Percentiles rank a stretch among this genome's conserved stretches.
These are phyloP conservation scores for Dendrobium chrysotoxum DNA, from an alignment of 106 monocot species.

Conservation along the genomic window DNA sequence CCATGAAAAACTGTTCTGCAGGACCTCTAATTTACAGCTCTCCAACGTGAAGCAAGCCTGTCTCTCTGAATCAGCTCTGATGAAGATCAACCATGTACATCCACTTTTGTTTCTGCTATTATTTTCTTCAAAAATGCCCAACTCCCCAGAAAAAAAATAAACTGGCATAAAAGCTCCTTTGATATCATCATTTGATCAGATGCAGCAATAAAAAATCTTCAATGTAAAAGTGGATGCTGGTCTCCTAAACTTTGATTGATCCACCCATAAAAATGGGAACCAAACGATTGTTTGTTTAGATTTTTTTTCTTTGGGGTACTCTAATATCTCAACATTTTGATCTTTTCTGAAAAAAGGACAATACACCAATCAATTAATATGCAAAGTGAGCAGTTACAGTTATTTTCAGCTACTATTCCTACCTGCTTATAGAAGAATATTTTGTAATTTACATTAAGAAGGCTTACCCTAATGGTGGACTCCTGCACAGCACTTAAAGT, in stretches of 20 bases:
- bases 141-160: background rate
- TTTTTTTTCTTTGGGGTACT: background rate
- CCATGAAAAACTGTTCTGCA: no score
- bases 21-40: background rate
- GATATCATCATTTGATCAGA: background rate
- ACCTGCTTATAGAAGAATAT: background rate
- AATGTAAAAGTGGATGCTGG: no score
- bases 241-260: background rate
- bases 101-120: background rate
- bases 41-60: background rate
- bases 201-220: background rate
- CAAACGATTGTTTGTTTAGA: background rate
- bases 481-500: conserved; percentile 47
- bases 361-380: background rate
- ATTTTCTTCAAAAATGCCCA: background rate
- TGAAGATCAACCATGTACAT: conserved; percentile 7
- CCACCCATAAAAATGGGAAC: background rate
- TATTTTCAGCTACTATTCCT: background rate
- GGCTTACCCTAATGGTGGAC: conserved; percentile 31
- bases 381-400: background rate
- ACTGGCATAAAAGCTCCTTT: background rate
- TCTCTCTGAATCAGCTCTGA: background rate
- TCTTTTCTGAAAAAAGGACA: conserved; percentile 12
- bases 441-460: background rate
- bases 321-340: conserved; percentile 5